These are phyloP conservation scores for Hypholoma sublateritium DNA, from an alignment of 768 basidiomycete species.

Conservation along the genomic window DNA sequence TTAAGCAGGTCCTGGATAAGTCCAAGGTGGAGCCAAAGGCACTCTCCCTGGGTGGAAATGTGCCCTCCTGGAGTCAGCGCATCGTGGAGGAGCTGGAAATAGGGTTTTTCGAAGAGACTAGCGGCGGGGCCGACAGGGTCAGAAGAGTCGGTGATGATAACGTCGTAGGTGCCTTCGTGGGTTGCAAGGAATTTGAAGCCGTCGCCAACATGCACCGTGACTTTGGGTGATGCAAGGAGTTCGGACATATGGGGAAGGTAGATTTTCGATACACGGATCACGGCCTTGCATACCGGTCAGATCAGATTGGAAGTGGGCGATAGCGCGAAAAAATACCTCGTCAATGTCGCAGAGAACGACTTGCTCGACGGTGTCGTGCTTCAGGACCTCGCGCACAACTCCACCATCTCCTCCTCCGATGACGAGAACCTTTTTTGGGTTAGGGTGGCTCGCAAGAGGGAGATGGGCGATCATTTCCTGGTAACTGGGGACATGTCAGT, in stretches of 20 bases:
- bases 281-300: constrained; percentile 57
- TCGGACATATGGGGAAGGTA: constrained; percentile 94
- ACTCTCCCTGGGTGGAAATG: constrained; percentile 96
- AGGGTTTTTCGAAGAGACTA: constrained; percentile 93
- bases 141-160: constrained; percentile 98
- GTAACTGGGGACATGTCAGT: constrained; percentile 55
- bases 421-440: constrained; percentile 94
- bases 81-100: constrained; percentile 92
- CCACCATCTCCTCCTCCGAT: constrained; percentile 99
- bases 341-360: constrained; percentile 98
- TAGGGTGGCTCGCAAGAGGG: constrained; percentile 94
- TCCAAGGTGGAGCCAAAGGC: constrained; percentile 89
- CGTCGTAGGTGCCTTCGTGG: constrained; percentile 87
- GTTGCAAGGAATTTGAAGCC: constrained; percentile 96
- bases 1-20: constrained; percentile 77
- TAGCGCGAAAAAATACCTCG: constrained; percentile 51
- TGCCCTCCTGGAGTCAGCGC: constrained; percentile 87
- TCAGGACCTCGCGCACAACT: constrained; percentile 95
- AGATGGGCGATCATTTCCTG: constrained; percentile 99
- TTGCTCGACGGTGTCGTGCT: constrained; percentile 86
- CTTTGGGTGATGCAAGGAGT: constrained; percentile 76
- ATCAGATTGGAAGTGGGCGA: background rate
- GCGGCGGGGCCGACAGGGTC: constrained; percentile 97
- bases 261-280: constrained; percentile 89
- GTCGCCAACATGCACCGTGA: constrained; percentile 86